Evolutionary conservation across 2,329 filamentous ascomycete genomes (phyloP), one percentile per base, ranked within the genome.

Genomic region (Aspergillus sp.): DNA sequence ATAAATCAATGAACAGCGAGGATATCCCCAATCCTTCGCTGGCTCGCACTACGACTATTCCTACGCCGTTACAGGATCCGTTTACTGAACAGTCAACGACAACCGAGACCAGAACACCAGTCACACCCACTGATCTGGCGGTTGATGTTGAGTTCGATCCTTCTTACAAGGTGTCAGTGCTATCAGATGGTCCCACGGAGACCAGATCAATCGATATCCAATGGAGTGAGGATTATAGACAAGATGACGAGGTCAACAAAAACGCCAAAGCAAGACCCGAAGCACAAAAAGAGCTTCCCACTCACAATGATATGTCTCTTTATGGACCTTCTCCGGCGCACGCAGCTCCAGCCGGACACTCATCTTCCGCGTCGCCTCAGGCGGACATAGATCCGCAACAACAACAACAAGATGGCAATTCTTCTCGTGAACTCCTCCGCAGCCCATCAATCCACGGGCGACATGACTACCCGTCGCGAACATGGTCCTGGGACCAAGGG

Each of bases 1-100:
- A 50, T 33, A 56, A 60, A 43, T 41, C 54, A 39, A 62, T 69
- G 48, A 69, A 76, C 47, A 74, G 68, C 54, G 68, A 67, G 7
- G 72, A 73, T 45, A 61, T 70, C 40, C 59, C 64, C 39, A 60
- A 52, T 27, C 33, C 42, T 13, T 41, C 44, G n/a, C 34, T 45
- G 11, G 31, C 47, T n/a, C 43, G 56, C 10, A 44, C 37, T 10
- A 37, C 36, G 39, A 34, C 41, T 39, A 46, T 44, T 11, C 33
- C 41, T 42, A 34, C 35, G 19, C 12, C 12, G 44, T 40, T 12
- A 38, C 44, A 31, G 36, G 13, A 35, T 38, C 39, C 29, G 12
- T 29, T 40, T 42, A 42, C 27, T 10, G 44, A 33, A 29, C 42
- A 42, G 34, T 4, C 43, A 39, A 44, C 40, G 29, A 44, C 27